phyloP scores from a whole-genome alignment of 1,139 yeast species.

The Geotrichum histeridarum region DNA sequence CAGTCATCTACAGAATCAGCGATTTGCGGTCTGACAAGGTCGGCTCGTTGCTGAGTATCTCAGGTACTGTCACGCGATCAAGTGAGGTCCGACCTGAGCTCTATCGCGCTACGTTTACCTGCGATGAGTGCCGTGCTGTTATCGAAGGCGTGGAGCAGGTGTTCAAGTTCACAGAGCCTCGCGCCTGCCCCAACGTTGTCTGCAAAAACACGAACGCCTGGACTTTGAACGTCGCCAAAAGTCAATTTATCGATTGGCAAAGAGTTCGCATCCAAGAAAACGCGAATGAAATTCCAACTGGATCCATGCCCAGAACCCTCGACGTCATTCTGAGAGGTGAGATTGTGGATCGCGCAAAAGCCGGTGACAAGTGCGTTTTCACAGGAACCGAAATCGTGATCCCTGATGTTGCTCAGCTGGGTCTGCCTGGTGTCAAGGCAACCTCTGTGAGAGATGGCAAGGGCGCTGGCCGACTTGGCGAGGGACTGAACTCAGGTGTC shows the following conservation, averaged over 20 bases:
- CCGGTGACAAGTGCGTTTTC: slow-evolving; percentile 93
- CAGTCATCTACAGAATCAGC: slow-evolving; percentile 77
- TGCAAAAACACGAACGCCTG: slow-evolving; percentile 86
- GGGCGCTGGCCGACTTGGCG: slow-evolving; percentile 53
- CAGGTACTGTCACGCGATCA: slow-evolving; percentile 95
- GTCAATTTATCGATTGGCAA: slow-evolving; percentile 95
- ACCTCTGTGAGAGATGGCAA: slow-evolving; percentile 68
- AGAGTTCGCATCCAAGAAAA: slow-evolving; percentile 93
- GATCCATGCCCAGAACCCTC: slow-evolving; percentile 96
- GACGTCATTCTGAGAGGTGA: slow-evolving; percentile 94
- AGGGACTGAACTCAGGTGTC: slow-evolving; percentile 79
- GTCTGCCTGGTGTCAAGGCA: slow-evolving; percentile 95
- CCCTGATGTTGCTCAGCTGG: slow-evolving; percentile 91
- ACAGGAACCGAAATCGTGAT: slow-evolving; percentile 95
- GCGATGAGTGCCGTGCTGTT: slow-evolving; percentile 82
- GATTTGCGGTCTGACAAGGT: slow-evolving; percentile 86
- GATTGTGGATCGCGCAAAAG: slow-evolving; percentile 92
- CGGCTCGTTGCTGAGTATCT: slow-evolving; percentile 77
- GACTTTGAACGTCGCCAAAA: slow-evolving; percentile 77
- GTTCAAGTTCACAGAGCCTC: slow-evolving; percentile 92
- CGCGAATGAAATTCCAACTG: slow-evolving; percentile 93
- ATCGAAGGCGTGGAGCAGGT: slow-evolving; percentile 90
- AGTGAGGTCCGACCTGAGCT: slow-evolving; percentile 96
- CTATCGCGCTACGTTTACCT: slow-evolving; percentile 78
- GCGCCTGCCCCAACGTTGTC: slow-evolving; percentile 78